These are phyloP conservation scores for Calocybe gambosa DNA, from an alignment of 1,284 basidiomycete genomes.

Conservation along the genomic window DNA sequence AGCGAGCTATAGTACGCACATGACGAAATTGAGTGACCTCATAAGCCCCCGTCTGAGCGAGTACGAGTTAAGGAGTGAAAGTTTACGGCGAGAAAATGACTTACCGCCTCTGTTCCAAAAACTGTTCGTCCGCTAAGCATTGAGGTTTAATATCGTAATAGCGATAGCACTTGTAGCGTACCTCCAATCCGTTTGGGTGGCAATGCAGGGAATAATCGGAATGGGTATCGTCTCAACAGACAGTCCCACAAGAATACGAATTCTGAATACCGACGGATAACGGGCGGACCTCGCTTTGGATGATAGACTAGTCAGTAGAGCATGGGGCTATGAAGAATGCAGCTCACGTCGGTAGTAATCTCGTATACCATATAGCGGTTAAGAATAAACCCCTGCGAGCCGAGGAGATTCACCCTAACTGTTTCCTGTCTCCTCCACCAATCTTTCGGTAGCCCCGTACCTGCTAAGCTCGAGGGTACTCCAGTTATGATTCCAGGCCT, in stretches of 20 bases:
- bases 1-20: constrained; percentile 38
- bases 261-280: constrained; percentile 80
- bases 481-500: constrained; percentile 38
- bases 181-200: constrained; percentile 90
- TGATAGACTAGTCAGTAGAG: constrained; percentile 10
- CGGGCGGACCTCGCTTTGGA: constrained; percentile 53
- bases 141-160: constrained; percentile 2
- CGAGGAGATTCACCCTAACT: constrained; percentile 65
- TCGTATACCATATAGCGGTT: constrained; percentile 81
- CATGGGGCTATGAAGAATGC: neutral
- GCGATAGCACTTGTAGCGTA: constrained; percentile 33
- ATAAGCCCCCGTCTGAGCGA: constrained; percentile 67
- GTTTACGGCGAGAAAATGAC: constrained; percentile 5
- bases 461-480: constrained; percentile 52
- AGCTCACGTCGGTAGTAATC: constrained; percentile 70
- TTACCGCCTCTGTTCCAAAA: constrained; percentile 83
- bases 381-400: constrained; percentile 84
- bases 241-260: constrained; percentile 87
- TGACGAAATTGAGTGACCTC: constrained; percentile 73
- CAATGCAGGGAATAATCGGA: constrained; percentile 82
- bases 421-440: constrained; percentile 84
- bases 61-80: constrained; percentile 2
- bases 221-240: constrained; percentile 76
- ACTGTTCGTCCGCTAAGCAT: constrained; percentile 70
- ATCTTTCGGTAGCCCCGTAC: constrained; percentile 63